Conservation (phyloP, 345 rosid genomes). For the Eucalyptus cladocalyx region DNA sequence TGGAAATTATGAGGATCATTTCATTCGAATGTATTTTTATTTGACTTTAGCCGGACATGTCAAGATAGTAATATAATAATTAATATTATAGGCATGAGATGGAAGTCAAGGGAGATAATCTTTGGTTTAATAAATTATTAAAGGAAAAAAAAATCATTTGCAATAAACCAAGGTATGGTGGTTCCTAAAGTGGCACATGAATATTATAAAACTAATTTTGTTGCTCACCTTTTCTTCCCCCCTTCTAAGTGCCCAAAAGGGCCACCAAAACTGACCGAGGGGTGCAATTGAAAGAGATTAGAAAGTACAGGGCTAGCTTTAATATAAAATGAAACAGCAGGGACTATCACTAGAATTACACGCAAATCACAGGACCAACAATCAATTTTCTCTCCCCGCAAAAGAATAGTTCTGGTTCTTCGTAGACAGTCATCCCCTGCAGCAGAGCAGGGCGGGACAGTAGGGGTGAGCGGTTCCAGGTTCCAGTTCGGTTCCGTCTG, state of each 20-base stretch:
- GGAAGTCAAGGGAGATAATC: background rate
- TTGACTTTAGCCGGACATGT: background rate
- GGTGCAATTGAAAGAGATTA: background rate
- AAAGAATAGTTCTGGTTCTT: background rate
- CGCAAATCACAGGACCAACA: background rate
- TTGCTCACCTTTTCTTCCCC: background rate
- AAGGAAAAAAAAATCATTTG: background rate
- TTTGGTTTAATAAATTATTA: background rate
- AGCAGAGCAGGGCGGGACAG: background rate
- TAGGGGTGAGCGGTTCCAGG: no score
- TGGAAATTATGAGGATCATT: background rate
- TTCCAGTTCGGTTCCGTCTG: no score
- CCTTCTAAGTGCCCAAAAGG: background rate
- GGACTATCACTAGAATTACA: background rate
- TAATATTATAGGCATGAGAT: background rate
- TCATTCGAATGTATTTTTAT: background rate
- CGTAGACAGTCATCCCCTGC: background rate
- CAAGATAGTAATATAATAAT: background rate
- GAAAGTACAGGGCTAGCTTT: background rate
- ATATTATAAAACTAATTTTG: background rate
- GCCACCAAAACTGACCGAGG: background rate
- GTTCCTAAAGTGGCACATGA: background rate
- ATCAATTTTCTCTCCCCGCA: background rate
- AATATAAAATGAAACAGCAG: background rate
- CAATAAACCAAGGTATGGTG: background rate